phyloP scores from a whole-genome alignment of 2,329 filamentous ascomycete species.

The Metarhizium anisopliae region DNA sequence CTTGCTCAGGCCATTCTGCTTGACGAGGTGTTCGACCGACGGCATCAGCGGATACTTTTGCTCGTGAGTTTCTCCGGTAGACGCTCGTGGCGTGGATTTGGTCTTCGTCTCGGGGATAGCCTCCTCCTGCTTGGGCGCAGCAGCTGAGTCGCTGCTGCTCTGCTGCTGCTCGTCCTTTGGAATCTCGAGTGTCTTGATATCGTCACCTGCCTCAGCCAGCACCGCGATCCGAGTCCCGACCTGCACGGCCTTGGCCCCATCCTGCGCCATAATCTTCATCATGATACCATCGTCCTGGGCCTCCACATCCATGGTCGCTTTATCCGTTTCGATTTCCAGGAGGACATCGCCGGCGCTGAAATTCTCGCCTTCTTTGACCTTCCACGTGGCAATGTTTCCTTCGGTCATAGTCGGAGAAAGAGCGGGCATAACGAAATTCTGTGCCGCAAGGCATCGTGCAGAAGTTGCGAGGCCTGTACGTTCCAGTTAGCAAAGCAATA shows the following conservation, averaged over 20 bases:
- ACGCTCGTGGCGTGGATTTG: conserved; percentile 33
- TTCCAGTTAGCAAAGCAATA: not conserved
- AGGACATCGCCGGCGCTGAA: conserved; percentile 79
- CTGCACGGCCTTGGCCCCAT: conserved; percentile 67
- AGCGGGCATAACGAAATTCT: conserved; percentile 87
- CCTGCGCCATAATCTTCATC: conserved; percentile 68
- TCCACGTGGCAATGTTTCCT: conserved; percentile 79
- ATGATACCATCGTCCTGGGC: conserved; percentile 82
- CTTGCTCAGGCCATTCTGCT: conserved; percentile 66
- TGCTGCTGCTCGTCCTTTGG: conserved; percentile 55
- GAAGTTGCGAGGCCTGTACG: conserved; percentile 55
- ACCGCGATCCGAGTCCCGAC: conserved; percentile 78
- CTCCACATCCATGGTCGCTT: conserved; percentile 91
- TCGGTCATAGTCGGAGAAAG: conserved; percentile 92
- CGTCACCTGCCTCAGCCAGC: conserved; percentile 72
- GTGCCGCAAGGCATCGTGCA: conserved; percentile 57
- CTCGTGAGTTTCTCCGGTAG: conserved; percentile 44
- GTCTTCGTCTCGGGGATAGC: conserved; percentile 35
- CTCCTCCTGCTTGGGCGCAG: conserved; percentile 12
- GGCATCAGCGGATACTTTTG: conserved; percentile 69
- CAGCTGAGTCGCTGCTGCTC: conserved; percentile 8
- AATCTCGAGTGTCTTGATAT: conserved; percentile 64
- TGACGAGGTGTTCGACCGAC: conserved; percentile 74
- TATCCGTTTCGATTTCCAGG: conserved; percentile 89
- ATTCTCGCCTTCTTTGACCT: conserved; percentile 76